Conservation (phyloP, 1,284 basidiomycete species). For the Trametes polyzona region DNA sequence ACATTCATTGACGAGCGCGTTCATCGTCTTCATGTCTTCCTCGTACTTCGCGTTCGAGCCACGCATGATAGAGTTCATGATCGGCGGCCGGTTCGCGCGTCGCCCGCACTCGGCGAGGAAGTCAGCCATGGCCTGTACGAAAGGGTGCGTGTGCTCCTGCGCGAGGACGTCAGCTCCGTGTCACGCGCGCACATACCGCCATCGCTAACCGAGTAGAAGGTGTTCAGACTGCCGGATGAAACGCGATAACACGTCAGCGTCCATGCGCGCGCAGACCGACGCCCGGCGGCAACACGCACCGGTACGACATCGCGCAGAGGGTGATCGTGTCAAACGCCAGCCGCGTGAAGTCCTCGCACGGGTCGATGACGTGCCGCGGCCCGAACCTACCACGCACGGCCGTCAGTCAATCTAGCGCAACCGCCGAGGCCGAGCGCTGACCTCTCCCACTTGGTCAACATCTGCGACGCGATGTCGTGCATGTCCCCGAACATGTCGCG, state of each 20-base stretch:
- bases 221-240: conserved; percentile 39
- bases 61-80: conserved; percentile 42
- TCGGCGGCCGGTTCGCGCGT: conserved; percentile 41
- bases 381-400: conserved; percentile 41
- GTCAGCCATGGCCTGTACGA: conserved; percentile 48
- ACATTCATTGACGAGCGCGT: conserved; percentile 45
- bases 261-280: not conserved
- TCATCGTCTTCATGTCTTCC: conserved; percentile 45
- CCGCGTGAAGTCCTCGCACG: conserved; percentile 51
- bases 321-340: conserved; percentile 53
- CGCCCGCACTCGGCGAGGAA: conserved; percentile 44
- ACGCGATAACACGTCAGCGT: not conserved
- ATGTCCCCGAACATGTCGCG: conserved; percentile 55
- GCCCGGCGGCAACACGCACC: conserved; percentile 30
- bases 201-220: conserved; percentile 41
- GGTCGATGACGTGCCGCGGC: conserved; percentile 45
- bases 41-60: conserved; percentile 44
- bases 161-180: not conserved
- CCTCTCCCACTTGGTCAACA: conserved; percentile 53
- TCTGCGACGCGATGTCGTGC: conserved; percentile 53
- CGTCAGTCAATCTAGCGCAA: not conserved
- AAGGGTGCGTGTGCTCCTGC: conserved; percentile 43
- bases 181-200: not conserved
- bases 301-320: conserved; percentile 49
- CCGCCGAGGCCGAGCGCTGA: conserved; percentile 19